A percentile compares a stretch with the other conserved stretches of the same genome.
These are phyloP conservation scores for Aureobasidium sp. DNA, from an alignment of 2,329 filamentous ascomycete genomes.

Conservation along the genomic window DNA sequence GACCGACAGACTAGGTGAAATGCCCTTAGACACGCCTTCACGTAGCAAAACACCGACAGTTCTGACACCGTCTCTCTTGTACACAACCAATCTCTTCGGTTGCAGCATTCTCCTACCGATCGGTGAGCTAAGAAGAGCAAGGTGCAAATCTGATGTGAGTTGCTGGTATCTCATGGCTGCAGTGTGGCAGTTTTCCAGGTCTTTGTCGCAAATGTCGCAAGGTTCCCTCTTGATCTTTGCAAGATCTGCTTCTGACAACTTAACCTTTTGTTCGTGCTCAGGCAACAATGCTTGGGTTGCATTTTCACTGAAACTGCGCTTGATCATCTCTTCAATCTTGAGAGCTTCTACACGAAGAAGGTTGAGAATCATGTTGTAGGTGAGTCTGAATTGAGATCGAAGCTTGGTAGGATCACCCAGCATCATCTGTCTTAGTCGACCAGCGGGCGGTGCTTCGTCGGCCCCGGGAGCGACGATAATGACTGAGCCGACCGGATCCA, in stretches of 20 bases:
- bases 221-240: slow-evolving; percentile 81
- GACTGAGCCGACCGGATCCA: slow-evolving; percentile 87
- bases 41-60: slow-evolving; percentile 73
- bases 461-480: slow-evolving; percentile 78
- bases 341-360: slow-evolving; percentile 88
- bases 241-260: slow-evolving; percentile 82
- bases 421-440: slow-evolving; percentile 84
- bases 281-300: slow-evolving; percentile 90
- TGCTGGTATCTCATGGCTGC: slow-evolving; percentile 72
- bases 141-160: slow-evolving; percentile 74
- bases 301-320: slow-evolving; percentile 97
- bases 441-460: slow-evolving; percentile 82
- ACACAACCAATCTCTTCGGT: slow-evolving; percentile 70
- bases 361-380: slow-evolving; percentile 99
- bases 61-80: slow-evolving; percentile 70
- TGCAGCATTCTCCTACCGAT: slow-evolving; percentile 74
- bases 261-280: slow-evolving; percentile 92
- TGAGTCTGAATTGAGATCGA: slow-evolving; percentile 89
- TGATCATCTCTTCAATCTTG: slow-evolving; percentile 99
- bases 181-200: slow-evolving; percentile 74
- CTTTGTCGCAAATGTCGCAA: slow-evolving; percentile 72
- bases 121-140: slow-evolving; percentile 68
- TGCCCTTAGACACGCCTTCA: slow-evolving; percentile 63
- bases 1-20: slow-evolving; percentile 65
- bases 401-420: slow-evolving; percentile 92